These are phyloP conservation scores for Recurvomyces mirabilis DNA, from an alignment of 495 filamentous ascomycete genomes.

Conservation along the genomic window DNA sequence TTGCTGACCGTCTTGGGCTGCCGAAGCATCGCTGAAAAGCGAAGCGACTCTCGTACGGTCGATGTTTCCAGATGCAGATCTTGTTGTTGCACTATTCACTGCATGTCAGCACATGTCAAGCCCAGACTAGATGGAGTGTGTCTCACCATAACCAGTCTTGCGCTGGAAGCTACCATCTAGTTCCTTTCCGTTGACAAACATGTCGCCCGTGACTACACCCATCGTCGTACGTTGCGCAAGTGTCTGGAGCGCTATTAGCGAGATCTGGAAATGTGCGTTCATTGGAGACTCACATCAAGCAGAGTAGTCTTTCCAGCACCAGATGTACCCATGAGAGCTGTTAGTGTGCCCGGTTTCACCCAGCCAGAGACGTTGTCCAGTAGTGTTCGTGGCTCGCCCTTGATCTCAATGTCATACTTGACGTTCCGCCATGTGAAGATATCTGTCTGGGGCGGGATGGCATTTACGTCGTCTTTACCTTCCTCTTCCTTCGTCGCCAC, in stretches of 20 bases:
- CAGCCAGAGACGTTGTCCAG: slow-evolving; percentile 24
- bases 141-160: slow-evolving; percentile 25
- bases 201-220: slow-evolving; percentile 26
- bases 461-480: slow-evolving; percentile 13
- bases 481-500: slow-evolving; percentile 2
- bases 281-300: slow-evolving; percentile 19
- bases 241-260: background rate
- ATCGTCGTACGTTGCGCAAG: slow-evolving; percentile 27
- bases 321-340: slow-evolving; percentile 27
- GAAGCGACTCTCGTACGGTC: slow-evolving; percentile 27
- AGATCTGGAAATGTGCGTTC: background rate
- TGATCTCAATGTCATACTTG: slow-evolving; percentile 21
- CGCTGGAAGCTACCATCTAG: slow-evolving; percentile 29
- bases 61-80: slow-evolving; percentile 25
- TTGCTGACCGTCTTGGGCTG: slow-evolving; percentile 18
- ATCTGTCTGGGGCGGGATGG: slow-evolving; percentile 13
- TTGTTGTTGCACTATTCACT: slow-evolving; percentile 21
- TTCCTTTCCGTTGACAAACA: slow-evolving; percentile 26
- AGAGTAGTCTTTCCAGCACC: slow-evolving; percentile 31
- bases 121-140: too few species aligned
- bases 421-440: slow-evolving; percentile 23
- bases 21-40: slow-evolving; percentile 29
- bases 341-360: slow-evolving; percentile 27
- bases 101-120: background rate
- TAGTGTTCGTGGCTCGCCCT: slow-evolving; percentile 15